phyloP scores from a whole-genome alignment of 2,329 filamentous ascomycete species.

The Ascochyta koolunga region DNA sequence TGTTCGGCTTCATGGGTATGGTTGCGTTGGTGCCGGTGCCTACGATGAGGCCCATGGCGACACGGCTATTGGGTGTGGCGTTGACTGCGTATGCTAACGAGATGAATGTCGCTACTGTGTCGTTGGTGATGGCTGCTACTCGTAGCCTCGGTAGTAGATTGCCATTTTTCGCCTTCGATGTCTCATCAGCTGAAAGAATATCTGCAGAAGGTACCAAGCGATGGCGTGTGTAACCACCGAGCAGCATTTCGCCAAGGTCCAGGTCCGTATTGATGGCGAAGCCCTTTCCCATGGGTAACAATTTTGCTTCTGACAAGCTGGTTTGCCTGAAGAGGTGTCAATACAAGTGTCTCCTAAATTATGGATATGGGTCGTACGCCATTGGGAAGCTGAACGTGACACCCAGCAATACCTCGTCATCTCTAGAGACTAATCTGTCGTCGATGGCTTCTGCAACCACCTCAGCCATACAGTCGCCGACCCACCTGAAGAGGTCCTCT shows the following conservation, averaged over 20 bases:
- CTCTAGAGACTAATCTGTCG: constrained; percentile 27
- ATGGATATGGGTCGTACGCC: constrained; percentile 45
- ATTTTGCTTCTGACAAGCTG: constrained; percentile 65
- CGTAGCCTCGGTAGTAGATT: constrained; percentile 66
- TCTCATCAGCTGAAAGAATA: constrained; percentile 16
- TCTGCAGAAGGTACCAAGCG: constrained; percentile 50
- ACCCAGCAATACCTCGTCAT: constrained; percentile 61
- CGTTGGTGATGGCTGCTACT: constrained; percentile 80
- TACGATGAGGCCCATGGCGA: constrained; percentile 80
- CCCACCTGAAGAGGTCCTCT: constrained; percentile 79
- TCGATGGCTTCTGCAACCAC: constrained; percentile 67
- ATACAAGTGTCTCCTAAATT: neutral
- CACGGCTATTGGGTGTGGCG: constrained; percentile 65
- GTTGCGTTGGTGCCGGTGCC: constrained; percentile 84
- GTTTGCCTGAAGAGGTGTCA: constrained; percentile 54
- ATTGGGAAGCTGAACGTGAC: constrained; percentile 76
- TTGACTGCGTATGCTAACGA: constrained; percentile 77
- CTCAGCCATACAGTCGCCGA: constrained; percentile 76
- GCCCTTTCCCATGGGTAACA: constrained; percentile 74
- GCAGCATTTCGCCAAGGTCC: constrained; percentile 65
- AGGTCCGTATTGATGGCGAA: constrained; percentile 67
- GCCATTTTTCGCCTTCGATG: constrained; percentile 36
- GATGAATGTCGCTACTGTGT: constrained; percentile 78
- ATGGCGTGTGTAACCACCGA: constrained; percentile 64
- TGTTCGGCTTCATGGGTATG: constrained; percentile 69